A percentile compares a stretch with the other conserved stretches of the same genome.
These are phyloP conservation scores for Xerophyta viscosa DNA, from an alignment of 106 monocot species.

Conservation along the genomic window DNA sequence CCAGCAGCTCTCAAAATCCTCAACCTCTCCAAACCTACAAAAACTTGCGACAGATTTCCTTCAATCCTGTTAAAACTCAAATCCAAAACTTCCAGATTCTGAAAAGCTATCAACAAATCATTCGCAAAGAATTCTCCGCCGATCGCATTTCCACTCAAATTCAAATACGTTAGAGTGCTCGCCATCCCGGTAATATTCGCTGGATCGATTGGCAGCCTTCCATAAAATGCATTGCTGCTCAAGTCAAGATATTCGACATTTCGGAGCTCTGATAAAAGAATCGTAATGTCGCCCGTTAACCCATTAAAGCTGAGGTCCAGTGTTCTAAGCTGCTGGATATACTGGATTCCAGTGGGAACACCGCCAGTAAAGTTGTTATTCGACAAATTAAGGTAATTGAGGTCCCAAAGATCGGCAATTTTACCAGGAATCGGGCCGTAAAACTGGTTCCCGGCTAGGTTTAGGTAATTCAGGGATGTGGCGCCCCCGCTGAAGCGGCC, in stretches of 20 bases:
- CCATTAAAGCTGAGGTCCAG: conserved; percentile 58
- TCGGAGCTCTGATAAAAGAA: conserved; percentile 36
- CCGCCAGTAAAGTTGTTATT: conserved; percentile 54
- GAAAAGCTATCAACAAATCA: conserved; percentile 36
- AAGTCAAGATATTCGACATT: conserved; percentile 65
- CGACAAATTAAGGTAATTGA: conserved; percentile 64
- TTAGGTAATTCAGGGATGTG: conserved; percentile 44
- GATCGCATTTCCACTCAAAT: conserved; percentile 63
- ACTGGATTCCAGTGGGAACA: conserved; percentile 41
- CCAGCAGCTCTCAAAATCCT: conserved; percentile 34
- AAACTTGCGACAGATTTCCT: conserved; percentile 51
- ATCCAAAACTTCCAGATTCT: conserved; percentile 67
- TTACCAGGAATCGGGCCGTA: conserved; percentile 66
- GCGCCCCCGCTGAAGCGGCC: conserved; percentile 57
- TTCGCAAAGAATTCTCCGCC: conserved; percentile 47
- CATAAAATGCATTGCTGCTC: conserved; percentile 56
- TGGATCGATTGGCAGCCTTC: conserved; percentile 27
- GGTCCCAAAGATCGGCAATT: conserved; percentile 39
- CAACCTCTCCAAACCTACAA: conserved; percentile 31
- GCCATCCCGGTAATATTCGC: conserved; percentile 30
- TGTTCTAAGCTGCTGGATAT: conserved; percentile 64
- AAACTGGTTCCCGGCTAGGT: conserved; percentile 74
- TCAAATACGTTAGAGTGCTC: conserved; percentile 50
- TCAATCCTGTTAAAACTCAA: conserved; percentile 46
- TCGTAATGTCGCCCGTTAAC: conserved; percentile 36